Base-by-base conservation (phyloP, 2,329 filamentous ascomycete genomes). In the Verticillium dahliae region DNA sequence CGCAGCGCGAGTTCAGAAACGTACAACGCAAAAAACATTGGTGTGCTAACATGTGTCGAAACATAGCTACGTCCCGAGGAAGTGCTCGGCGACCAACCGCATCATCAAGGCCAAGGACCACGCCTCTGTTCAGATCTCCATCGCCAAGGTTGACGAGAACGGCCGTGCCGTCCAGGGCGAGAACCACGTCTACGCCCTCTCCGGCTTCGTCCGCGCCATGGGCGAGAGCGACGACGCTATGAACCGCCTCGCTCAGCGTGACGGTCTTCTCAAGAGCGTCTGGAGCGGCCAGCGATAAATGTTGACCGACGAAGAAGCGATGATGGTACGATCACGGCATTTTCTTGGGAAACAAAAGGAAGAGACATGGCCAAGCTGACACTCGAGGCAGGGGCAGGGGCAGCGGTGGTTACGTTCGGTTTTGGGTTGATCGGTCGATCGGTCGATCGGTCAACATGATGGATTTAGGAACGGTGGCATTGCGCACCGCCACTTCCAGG, bases 91-190 rank as follows among this genome's bases (percentile, higher is more conserved):
- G 74, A 97, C 94, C 81, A 96, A 96, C 91, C 92, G 95, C 84
- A 97, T 98, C 87, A 98, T 99, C 89, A 97, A 97, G 86, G 92
- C 95, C 85, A 97, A 98, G 86, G 95, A 99, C 84, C 95, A 99
- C 87, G 94, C 92, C 74, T 96, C 91, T 67, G 95, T 98, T 73
- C 95, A 99, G 83, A 92, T 99, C 81, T 91, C 90, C 73, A 85
- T 99, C 78, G 94, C 90, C 81, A 98, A 97, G 86, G 95, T 99
- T 74, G 94, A 98, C 81, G 95, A 99, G 89, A 96, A 93, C 84
- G 95, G 95, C 79, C 91, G 93, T 74, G 92, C 93, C 70, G 75
- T 88, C 83, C 92, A 91, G 71, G 92, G 94, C 81, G 95, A 97
- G 85, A 96, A 93, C 89, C 90, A 97, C 82, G 89, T 91, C 77